phyloP scores from a whole-genome alignment of 352 stramenopile species.

The Globisporangium perplexum region DNA sequence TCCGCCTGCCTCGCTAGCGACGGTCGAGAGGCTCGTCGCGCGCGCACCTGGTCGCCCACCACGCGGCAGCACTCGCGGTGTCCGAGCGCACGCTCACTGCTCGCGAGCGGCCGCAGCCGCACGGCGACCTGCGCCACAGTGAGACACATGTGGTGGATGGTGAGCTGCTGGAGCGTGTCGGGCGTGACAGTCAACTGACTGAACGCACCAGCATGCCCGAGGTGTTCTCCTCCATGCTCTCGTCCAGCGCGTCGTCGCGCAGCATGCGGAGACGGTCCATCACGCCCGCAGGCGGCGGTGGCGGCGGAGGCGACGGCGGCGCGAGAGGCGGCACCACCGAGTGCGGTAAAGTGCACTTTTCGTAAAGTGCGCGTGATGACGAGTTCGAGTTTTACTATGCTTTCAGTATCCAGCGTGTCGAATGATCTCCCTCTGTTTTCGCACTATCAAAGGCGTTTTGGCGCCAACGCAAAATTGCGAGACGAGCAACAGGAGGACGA shows the following conservation, averaged over 20 bases:
- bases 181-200: too few relatives aligned
- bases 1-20: neutral
- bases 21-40: neutral
- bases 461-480: neutral
- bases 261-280: constrained; percentile 5
- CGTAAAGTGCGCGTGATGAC: too few relatives aligned
- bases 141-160: too few relatives aligned
- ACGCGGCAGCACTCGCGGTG: constrained; percentile 51
- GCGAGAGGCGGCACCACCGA: neutral
- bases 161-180: too few relatives aligned
- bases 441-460: neutral
- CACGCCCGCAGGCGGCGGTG: too few relatives aligned
- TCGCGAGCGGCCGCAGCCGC: constrained; percentile 36
- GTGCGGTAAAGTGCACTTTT: neutral
- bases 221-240: constrained; percentile 29
- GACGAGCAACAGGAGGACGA: neutral
- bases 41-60: constrained; percentile 41
- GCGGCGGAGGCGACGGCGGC: neutral
- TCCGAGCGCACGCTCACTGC: constrained; percentile 33
- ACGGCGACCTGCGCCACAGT: constrained; percentile 33
- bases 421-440: neutral
- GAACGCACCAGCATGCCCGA: constrained; percentile 40
- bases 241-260: constrained; percentile 17
- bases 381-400: too few relatives aligned
- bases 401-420: too few relatives aligned